Conservation (phyloP, 257 asterid species). For the Solanum dulcamara region DNA sequence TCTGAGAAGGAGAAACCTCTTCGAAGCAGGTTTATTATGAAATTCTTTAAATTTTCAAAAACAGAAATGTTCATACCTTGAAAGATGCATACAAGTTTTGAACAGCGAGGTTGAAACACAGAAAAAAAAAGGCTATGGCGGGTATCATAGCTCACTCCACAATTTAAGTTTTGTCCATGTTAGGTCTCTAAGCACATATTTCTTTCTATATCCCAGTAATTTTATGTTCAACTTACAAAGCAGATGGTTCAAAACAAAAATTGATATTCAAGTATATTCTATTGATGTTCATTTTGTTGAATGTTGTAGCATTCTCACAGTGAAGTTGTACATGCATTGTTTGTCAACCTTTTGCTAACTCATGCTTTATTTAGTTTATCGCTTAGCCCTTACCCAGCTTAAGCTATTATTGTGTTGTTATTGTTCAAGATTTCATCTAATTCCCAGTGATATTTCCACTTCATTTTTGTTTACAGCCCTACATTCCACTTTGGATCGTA, state of each 20-base stretch:
- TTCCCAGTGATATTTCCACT: neutral
- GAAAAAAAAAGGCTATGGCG: constrained; percentile 4
- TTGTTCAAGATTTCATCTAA: neutral
- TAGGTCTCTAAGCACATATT: neutral
- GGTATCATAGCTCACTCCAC: constrained; percentile 11
- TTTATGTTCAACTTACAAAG: neutral
- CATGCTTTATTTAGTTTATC: neutral
- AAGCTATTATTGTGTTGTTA: neutral
- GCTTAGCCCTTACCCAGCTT: neutral
- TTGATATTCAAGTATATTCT: neutral
- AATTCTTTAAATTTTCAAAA: neutral
- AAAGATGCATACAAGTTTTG: neutral
- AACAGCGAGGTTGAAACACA: constrained; percentile 1
- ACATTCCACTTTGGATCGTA: neutral
- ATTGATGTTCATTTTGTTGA: neutral
- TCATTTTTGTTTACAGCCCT: neutral
- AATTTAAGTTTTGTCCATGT: constrained; percentile 4
- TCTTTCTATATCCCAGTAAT: neutral
- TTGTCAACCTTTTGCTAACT: neutral
- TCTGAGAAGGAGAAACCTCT: constrained; percentile 81
- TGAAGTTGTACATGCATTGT: neutral
- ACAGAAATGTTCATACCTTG: constrained; percentile 13
- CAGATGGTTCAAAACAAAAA: neutral
- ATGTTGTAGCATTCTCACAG: neutral
- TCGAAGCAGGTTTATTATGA: constrained; percentile 92